Conservation (phyloP, 2,329 filamentous ascomycete genomes). For the Leptographium wingfieldii region DNA sequence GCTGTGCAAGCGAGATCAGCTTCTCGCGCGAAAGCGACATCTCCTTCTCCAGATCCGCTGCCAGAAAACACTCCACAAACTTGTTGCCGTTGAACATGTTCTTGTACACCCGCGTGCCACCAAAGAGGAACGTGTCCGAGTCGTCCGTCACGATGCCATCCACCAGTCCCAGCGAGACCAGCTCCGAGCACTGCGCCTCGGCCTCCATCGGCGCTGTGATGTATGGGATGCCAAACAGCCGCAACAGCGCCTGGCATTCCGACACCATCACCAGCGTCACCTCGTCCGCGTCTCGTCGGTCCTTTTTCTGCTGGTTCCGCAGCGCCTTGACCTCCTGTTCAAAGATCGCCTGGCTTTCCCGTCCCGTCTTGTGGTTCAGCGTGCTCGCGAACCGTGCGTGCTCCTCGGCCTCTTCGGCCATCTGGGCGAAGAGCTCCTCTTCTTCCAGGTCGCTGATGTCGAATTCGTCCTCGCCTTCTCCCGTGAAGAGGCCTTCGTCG, state of each 20-base stretch:
- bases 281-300: slow-evolving; percentile 89
- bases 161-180: slow-evolving; percentile 75
- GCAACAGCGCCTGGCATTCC: slow-evolving; percentile 84
- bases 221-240: slow-evolving; percentile 87
- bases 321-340: slow-evolving; percentile 78
- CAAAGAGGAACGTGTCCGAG: slow-evolving; percentile 92
- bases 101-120: slow-evolving; percentile 92
- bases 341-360: slow-evolving; percentile 64
- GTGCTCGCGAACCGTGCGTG: slow-evolving; percentile 85
- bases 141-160: slow-evolving; percentile 98
- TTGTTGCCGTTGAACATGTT: slow-evolving; percentile 99
- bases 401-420: slow-evolving; percentile 84
- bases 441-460: slow-evolving; percentile 82
- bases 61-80: slow-evolving; percentile 90
- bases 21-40: slow-evolving; percentile 76
- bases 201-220: slow-evolving; percentile 98
- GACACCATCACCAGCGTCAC: slow-evolving; percentile 92
- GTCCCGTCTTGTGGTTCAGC: slow-evolving; percentile 62
- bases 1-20: slow-evolving; percentile 78
- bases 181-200: slow-evolving; percentile 90
- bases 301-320: slow-evolving; percentile 90
- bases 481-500: slow-evolving; percentile 15
- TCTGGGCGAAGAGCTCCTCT: slow-evolving; percentile 72
- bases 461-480: slow-evolving; percentile 39
- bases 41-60: slow-evolving; percentile 74